Base-by-base conservation (phyloP, 1,139 yeast genomes). In the Pichia inconspicua region DNA sequence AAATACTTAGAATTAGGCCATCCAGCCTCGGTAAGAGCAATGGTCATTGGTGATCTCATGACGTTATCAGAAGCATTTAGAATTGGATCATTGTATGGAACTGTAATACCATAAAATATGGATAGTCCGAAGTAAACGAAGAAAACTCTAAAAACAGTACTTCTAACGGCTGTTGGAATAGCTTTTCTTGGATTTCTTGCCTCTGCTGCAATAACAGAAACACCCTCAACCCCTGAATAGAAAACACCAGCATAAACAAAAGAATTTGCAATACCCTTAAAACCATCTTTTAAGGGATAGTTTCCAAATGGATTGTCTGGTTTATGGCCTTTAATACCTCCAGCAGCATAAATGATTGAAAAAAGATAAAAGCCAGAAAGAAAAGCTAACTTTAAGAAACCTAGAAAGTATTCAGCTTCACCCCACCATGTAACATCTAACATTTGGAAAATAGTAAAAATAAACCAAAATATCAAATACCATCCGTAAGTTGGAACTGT, bases 241-340 rank as follows among this genome's bases (percentile, higher is more conserved):
- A 76, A 78, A 4, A 78, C 80, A 60, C 79, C 78, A 44, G 87
- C 82, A 65, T 78, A 82, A 10, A 83, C 85, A 59, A 84, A 81
- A 2, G 85, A 82, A 48, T 70, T 74, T 14, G 84, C 89, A 42
- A 84, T 80, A 45, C 89, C 86, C 53, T 75, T 72, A 60, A 82
- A 80, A 0, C 87, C 87, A 48, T 70, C 59, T n/a, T 67, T 64
- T 42, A 70, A 55, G 1, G 84, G 84, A 48, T 68, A 71, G 51
- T 76, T 70, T 1, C 78, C 77, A 59, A 77, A 78, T 3, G 73
- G 73, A 51, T 71, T 69, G 38, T 62, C 73, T 5, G 80, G 82
- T 31, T 69, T 69, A 36, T 67, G 70, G 15, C 72, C 76, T 43
- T 69, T 69, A 35, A 81, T 71, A 36, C 94, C 95, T 39, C 94